Evolutionary conservation across 2,329 filamentous ascomycete genomes (phyloP), one percentile per base, ranked within the genome.

Genomic region (Trichoderma asperellum): DNA sequence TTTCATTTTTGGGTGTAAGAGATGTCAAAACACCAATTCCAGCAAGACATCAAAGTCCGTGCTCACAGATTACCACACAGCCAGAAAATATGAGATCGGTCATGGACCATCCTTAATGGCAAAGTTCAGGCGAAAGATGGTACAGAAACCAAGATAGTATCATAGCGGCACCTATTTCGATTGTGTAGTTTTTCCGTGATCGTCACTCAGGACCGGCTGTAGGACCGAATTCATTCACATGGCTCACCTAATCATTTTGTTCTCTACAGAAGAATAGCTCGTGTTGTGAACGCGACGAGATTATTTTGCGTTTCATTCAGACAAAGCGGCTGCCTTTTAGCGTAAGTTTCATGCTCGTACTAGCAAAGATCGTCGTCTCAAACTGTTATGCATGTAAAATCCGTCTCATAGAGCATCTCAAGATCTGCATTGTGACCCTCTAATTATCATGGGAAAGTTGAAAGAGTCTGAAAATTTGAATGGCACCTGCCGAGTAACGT

Each of bases 221-320:
- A 49, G 47, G 47, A 49, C 47, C 47, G 47, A 49, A 21, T 49
- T 47, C 47, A 24, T 11, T 12, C 5, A 43, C 47, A 49, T 49
- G 7, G 21, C 1, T 12, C 47, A 24, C 24, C 47, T 49, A 49
- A 49, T 24, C 47, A 21, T 24, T 24, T 5, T 24, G 2, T 24
- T 49, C n/a, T 24, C 10, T 49, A 24, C 7, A 49, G n/a, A 10
- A 10, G n/a, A 24, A 49, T 49, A 12, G n/a, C 27, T 29, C 32
- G 27, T 57, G 32, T 34, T 29, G 10, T 18, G 24, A 34, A 5
- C 2, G 32, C 27, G 53, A 11, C 32, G 2, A 57, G 27, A 21
- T 57, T 32, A 21, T 57, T 57, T 56, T 27, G 24, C 18, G 53
- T 57, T 57, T 57, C 53, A 57, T 57, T 57, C 27, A 57, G 32